Evolutionary conservation across 2,329 filamentous ascomycete species (phyloP), one percentile per base, ranked within the genome.

Genomic region (Alternaria angustiovoidea): DNA sequence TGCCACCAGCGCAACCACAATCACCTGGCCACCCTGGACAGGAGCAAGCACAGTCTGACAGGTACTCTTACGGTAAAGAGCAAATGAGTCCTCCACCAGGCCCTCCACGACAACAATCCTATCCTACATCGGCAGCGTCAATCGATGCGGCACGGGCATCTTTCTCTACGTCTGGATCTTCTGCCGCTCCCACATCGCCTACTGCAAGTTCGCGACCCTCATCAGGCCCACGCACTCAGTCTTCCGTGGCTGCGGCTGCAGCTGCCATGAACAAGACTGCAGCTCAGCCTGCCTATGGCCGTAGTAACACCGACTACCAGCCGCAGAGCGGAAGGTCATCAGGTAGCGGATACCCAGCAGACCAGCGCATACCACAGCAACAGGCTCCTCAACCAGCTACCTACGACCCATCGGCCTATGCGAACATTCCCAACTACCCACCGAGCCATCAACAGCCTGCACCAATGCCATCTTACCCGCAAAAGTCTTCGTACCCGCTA

Each of bases 341-440:
- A 12, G 75, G 73, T 30, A 69, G 68, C 26, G 73, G 73, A 7
- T 79, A 80, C 61, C 67, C 75, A n/a, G 71, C 78, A 64, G 81
- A 80, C 51, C 76, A 78, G 54, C 78, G 78, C 54, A 62, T 75
- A 42, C 74, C 75, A 30, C 80, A 80, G 53, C 74, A 78, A 52
- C 82, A 80, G 57, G 80, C 79, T 48, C 81, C 83, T 22, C 76
- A 80, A 59, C 83, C 85, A 67, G 83, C 88, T 41, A 88, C 87
- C 68, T 95, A 95, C 76, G 92, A 95, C 75, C 92, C 92, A 28
- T 88, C 87, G 24, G 89, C 90, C 64, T 95, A 94, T 75, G 90
- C 89, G 60, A 78, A 79, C 51, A 80, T 82, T 34, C 75, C 74
- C 51, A 72, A 68, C 36, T 78, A 79, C 63, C 68, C 70, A 55